Base-by-base conservation (phyloP, 2,329 filamentous ascomycete species). In the Colletotrichum tofieldiae region DNA sequence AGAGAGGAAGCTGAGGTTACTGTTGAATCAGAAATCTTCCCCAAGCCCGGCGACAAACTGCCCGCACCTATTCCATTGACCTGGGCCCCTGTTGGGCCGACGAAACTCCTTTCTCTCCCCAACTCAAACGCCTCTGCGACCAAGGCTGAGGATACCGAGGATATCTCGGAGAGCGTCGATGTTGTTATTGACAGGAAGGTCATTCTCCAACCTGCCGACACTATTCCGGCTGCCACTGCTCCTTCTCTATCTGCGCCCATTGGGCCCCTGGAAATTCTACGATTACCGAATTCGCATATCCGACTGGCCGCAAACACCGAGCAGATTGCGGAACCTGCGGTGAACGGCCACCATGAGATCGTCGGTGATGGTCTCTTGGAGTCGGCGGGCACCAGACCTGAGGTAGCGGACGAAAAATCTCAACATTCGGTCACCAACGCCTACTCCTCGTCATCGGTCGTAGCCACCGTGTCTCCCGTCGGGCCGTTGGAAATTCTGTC, bases 211-310 rank as follows among this genome's bases (percentile, higher is more conserved):
- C 14, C 52, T 18, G 47, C 7, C 47, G 35, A 43, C 47, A 32
- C 20, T 26, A n/a, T 55, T 37, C 54, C 54, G 14, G 63, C 41
- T 23, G n/a, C 35, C 14, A 18, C 37, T 29, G 16, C 37, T 52
- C 6, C 29, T 23, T 9, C 55, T 2, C 29, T 39, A 5, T 58
- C 60, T 26, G 47, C 82, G 2, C 84, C 84, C 0, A 81, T 83
- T 56, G 83, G 82, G 1, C 84, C 84, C 5, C 73, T 79, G 58
- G 82, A 86, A 72, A 81, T 91, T 7, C 78, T 91, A 12, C 83
- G 86, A 14, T 78, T 91, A 45, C 89, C 89, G n/a, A 90, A 91
- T 75, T 90, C 88, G 1, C 39, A 55, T 32, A 20, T 45, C 18
- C 6, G 7, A 5, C 16, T 49, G 29, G 23, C 51, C 16, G 29